Evolutionary conservation across 805 yeast genomes (phyloP), one percentile per base, ranked within the genome.

Genomic region (Teunomyces funiuensis): DNA sequence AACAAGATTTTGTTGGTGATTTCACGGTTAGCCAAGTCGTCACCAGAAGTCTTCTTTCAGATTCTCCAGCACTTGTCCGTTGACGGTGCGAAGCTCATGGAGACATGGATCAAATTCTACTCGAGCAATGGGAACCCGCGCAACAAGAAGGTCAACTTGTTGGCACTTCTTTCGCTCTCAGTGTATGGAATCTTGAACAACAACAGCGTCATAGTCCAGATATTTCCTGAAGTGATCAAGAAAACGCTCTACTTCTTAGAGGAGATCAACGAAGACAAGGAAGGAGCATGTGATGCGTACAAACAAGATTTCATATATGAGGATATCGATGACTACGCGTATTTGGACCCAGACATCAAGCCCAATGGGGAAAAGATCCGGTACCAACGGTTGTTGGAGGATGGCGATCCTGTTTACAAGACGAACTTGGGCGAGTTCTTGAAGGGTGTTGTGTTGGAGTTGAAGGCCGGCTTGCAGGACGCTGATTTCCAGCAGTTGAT

Each of bases 101-200:
- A 49, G 7, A 50, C 50, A 9, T 76, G 79, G 70, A 59, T 74
- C 45, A 65, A 69, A 20, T 57, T 60, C 49, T 63, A 66, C 48
- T 62, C 57, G 42, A 77, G 78, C 44, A 75, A 86, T 42, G 85
- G 84, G 30, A 88, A 83, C 52, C 90, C 95, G 1, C 73, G 87
- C 44, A 79, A 80, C 50, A 79, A 85, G 46, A 91, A 91, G 60
- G 65, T 83, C 39, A 80, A 77, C 49, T 64, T 82, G 3, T 58
- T 87, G 44, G 93, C 87, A 0, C 58, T 85, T 6, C 65, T 83
- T 3, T 63, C 82, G 8, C 51, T 85, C 38, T 50, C 78, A 9
- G 60, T 72, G 19, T 60, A 41, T 52, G 71, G 60, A 1, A 49
- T 60, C 23, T 19, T 18, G 31, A 16, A 18, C 29, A 13, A 27